Percentiles rank a stretch among this genome's conserved stretches.
Evolutionary conservation across 2,329 filamentous ascomycete genomes (phyloP).

Genomic region (Epichloe scottii): DNA sequence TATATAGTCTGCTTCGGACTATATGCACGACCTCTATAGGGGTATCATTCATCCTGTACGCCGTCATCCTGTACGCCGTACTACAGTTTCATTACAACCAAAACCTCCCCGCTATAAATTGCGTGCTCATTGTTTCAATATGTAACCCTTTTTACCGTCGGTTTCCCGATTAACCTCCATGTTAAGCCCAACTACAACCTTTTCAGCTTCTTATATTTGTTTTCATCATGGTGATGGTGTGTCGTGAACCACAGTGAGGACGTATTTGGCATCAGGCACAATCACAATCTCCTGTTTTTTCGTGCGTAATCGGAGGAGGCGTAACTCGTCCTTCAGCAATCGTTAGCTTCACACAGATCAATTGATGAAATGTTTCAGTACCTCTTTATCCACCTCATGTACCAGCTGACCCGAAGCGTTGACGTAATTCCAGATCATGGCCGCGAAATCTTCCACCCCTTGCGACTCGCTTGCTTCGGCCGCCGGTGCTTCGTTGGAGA

Average conservation of each 20-base stretch:
- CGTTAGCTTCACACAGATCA: slow-evolving; percentile 11
- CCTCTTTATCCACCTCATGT: slow-evolving; percentile 60
- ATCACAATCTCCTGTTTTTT: slow-evolving; percentile 78
- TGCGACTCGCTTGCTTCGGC: slow-evolving; percentile 37
- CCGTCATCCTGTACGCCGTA: slow-evolving; percentile 6
- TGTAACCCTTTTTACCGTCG: not conserved
- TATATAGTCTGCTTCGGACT: not conserved
- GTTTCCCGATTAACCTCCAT: not conserved
- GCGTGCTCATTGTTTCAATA: not conserved
- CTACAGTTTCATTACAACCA: not conserved
- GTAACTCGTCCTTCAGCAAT: slow-evolving; percentile 53
- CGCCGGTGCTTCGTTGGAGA: slow-evolving; percentile 30
- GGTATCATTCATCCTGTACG: slow-evolving; percentile 7
- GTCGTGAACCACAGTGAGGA: slow-evolving; percentile 70
- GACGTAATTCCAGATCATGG: slow-evolving; percentile 65
- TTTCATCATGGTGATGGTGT: slow-evolving; percentile 51
- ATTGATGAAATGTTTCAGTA: slow-evolving; percentile 17
- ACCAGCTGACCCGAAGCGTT: slow-evolving; percentile 56
- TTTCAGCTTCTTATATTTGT: not conserved
- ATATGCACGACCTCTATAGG: slow-evolving; percentile 1
- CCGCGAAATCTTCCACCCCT: slow-evolving; percentile 60
- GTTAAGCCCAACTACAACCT: not conserved
- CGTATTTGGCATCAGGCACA: slow-evolving; percentile 66
- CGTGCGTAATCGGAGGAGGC: slow-evolving; percentile 63
- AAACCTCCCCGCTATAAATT: not conserved